These are phyloP conservation scores for Beauveria sp. DNA, from an alignment of 2,329 filamentous ascomycete genomes.

Conservation along the genomic window DNA sequence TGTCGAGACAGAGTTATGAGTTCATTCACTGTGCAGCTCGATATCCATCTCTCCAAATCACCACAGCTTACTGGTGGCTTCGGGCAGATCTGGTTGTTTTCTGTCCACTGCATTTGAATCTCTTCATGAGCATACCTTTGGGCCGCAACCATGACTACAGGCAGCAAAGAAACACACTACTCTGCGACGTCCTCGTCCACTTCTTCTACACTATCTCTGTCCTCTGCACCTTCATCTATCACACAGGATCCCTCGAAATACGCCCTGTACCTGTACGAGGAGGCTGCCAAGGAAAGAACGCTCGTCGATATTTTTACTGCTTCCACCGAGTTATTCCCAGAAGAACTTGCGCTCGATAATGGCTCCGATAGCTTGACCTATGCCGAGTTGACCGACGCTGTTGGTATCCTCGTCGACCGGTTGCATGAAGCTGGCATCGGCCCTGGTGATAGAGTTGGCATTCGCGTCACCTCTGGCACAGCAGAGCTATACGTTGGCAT, in stretches of 20 bases:
- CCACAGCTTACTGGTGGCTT: too few relatives aligned
- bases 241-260: background rate
- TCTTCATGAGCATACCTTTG: background rate
- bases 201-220: background rate
- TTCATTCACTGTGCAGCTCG: background rate
- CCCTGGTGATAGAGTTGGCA: slow-evolving; percentile 15
- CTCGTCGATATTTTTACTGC: slow-evolving; percentile 16
- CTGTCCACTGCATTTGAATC: background rate
- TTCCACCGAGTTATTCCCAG: slow-evolving; percentile 11
- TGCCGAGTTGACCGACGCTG: slow-evolving; percentile 3
- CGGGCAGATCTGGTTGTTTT: too few relatives aligned
- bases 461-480: slow-evolving; percentile 16
- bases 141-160: background rate
- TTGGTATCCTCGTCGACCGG: slow-evolving; percentile 6
- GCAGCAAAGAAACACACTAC: background rate
- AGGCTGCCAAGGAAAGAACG: slow-evolving; percentile 10
- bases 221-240: background rate
- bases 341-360: slow-evolving; percentile 14
- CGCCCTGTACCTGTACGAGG: slow-evolving; percentile 5
- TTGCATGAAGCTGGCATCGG: slow-evolving; percentile 13
- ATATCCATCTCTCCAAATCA: background rate
- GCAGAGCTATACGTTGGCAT: slow-evolving; percentile 16
- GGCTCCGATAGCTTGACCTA: slow-evolving; percentile 13
- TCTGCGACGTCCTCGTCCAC: background rate
- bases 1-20: background rate